Evolutionary conservation across 208 protist genomes (phyloP).

Genomic region (Tritrichomonas musculus): DNA sequence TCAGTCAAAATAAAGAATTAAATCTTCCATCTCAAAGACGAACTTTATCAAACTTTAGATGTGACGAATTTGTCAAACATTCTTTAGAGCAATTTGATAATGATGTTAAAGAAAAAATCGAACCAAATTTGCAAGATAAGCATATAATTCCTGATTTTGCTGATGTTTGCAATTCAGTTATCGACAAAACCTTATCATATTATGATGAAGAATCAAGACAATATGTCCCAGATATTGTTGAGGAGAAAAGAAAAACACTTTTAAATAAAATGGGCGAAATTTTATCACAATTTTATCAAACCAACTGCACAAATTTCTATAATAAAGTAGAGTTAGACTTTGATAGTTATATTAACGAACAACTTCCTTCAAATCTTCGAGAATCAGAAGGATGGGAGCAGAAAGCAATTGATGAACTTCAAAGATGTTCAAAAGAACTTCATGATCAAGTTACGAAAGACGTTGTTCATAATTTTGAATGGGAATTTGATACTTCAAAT

Average conservation of each 20-base stretch:
- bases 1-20: conserved; percentile 25
- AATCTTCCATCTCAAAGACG: conserved; percentile 41
- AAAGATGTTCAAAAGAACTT: not conserved
- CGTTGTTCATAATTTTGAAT: not conserved
- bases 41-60: conserved; percentile 38
- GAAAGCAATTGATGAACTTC: not conserved
- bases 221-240: not conserved
- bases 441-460: not conserved
- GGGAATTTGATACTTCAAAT: not conserved
- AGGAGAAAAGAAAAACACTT: not conserved
- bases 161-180: not conserved
- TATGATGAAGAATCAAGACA: conserved; percentile 1
- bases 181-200: not conserved
- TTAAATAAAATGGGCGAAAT: not conserved
- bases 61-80: conserved; percentile 37
- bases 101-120: not conserved
- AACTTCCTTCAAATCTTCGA: not conserved
- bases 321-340: not conserved
- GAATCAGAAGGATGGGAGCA: not conserved
- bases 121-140: not conserved
- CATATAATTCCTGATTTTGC: not conserved
- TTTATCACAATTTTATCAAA: not conserved
- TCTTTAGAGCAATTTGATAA: not conserved
- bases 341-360: not conserved
- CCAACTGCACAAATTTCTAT: not conserved